These are phyloP conservation scores for Gnomoniopsis smithogilvyi DNA, from an alignment of 2,329 filamentous ascomycete genomes.

Conservation along the genomic window DNA sequence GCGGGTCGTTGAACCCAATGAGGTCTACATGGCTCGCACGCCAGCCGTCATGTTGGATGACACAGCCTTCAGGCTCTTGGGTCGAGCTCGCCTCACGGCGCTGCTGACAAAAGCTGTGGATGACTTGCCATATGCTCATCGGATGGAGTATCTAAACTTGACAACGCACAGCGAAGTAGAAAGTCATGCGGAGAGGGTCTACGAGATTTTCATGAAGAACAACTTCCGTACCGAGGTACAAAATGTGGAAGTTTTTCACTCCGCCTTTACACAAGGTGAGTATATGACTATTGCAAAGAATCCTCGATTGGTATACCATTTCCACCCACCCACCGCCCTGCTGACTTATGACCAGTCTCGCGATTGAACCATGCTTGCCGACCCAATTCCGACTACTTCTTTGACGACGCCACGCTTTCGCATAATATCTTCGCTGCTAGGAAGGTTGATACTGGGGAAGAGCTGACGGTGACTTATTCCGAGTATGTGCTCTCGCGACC, in stretches of 20 bases:
- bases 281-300: neutral
- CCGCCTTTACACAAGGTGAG: constrained; percentile 29
- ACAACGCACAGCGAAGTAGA: constrained; percentile 23
- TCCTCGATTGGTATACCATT: neutral
- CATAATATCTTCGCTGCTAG: constrained; percentile 35
- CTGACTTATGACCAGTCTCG: constrained; percentile 24
- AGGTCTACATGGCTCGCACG: constrained; percentile 27
- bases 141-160: constrained; percentile 25
- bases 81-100: constrained; percentile 19
- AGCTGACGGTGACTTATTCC: constrained; percentile 40
- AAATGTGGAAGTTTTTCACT: constrained; percentile 26
- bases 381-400: constrained; percentile 38
- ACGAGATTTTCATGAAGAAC: constrained; percentile 31
- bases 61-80: constrained; percentile 22
- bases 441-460: constrained; percentile 35
- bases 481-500: constrained; percentile 24
- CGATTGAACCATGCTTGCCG: constrained; percentile 40
- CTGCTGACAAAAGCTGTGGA: constrained; percentile 26
- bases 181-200: constrained; percentile 21
- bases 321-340: neutral
- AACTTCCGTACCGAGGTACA: constrained; percentile 26
- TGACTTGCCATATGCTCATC: constrained; percentile 22
- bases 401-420: constrained; percentile 33
- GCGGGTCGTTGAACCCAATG: constrained; percentile 24
- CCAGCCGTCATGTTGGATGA: constrained; percentile 32